Base-by-base conservation (phyloP, 2,329 filamentous ascomycete species). In the Tolypocladium inflatum region DNA sequence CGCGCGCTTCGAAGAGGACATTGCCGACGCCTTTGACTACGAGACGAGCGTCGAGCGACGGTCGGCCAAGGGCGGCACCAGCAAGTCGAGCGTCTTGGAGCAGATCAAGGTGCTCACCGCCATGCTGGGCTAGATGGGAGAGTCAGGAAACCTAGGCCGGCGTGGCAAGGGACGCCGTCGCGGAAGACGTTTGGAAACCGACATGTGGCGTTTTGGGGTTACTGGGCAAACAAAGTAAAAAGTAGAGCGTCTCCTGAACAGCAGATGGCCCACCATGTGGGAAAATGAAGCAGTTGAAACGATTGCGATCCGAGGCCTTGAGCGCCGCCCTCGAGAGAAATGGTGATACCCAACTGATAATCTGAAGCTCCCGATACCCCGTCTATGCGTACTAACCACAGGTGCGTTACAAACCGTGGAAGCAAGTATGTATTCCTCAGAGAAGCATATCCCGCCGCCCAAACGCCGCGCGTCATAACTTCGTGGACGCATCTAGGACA, bases 1-100 rank as follows among this genome's bases (percentile, higher is more conserved):
- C 63, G 66, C 73, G 1, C 80, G 88, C 55, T 89, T 95, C 62
- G 85, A 82, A 37, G 79, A 85, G 59, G 90, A 94, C 69, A 83
- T 95, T 45, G 73, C 81, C 53, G 76, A 83, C 54, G 83, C 83
- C 33, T 89, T 96, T 68, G 82, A 95, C 73, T 96, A 94, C 67
- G 87, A 95, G 74, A 83, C 83, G 62, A 90, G 87, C 60, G 90
- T 96, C 8, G 91, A 96, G 79, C 81, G 88, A 77, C 84, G 88
- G 67, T 82, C 84, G 48, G 86, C 89, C 3, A 85, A 85, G 64
- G 91, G 91, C 30, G 90, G 90, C 35, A 94, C 89, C 30, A 91
- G 89, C 76, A 85, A 82, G 74, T 80, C 80, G 15, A 80, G 82
- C 30, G 86, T 89, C 8, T 66, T 82, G 62, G 80, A 87, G 74